Evolutionary conservation across 495 filamentous ascomycete species (phyloP), one percentile per base, ranked within the genome.

Genomic region (Penicillium ochrochloron): DNA sequence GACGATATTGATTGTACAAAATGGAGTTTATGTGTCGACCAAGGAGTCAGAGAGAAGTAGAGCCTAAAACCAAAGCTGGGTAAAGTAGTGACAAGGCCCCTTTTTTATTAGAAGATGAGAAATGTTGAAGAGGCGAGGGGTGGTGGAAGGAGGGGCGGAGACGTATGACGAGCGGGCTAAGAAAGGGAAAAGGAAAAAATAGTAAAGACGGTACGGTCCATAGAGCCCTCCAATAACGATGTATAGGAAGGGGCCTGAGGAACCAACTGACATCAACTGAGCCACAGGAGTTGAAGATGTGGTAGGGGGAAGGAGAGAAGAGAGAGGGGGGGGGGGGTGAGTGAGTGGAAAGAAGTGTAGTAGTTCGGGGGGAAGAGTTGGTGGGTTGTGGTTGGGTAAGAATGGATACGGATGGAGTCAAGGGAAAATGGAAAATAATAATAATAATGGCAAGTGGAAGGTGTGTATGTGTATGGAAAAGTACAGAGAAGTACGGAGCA

Each of bases 201-300:
- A 67, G 59, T 58, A 59, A 73, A 54, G 70, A 72, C 39, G 66
- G 68, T 66, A 69, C 70, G 71, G 67, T 64, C 62, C 57, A 65
- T 65, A 55, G 57, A 55, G 62, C 69, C 62, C 61, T 70, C 71
- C 69, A 74, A 72, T 73, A 51, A 62, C 48, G 62, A 62, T 51
- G 46, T 63, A 53, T 56, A 19, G 53, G 33, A 56, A 37, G 44
- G 55, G 35, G 57, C 50, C 50, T 57, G 42, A 50, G 54, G 31
- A 48, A 52, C 39, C 41, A 29, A 62, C 34, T 62, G 63, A 46
- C 62, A 65, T 66, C 54, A 57, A 73, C 68, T 60, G 68, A 71
- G 70, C 68, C 70, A 70, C 70, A 70, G 25, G 39, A 37, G 39
- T 15, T 60, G 57, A 21, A 58, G 56, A 29, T 27, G 25, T 58